phyloP scores from a whole-genome alignment of 1,139 yeast genomes.

The Diutina mesorugosa region DNA sequence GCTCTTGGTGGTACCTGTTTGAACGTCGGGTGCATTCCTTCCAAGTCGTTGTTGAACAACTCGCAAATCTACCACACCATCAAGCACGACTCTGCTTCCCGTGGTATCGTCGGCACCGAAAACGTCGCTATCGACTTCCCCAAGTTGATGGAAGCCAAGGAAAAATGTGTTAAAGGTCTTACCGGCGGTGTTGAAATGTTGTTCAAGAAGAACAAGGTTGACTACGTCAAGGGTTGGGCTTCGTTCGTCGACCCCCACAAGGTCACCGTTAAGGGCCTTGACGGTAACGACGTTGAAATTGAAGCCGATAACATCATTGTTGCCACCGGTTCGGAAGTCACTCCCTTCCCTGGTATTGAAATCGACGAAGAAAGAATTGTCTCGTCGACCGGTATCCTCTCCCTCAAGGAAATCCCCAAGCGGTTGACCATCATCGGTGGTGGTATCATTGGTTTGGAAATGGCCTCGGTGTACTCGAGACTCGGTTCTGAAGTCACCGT shows the following conservation, averaged over 20 bases:
- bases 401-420: constrained; percentile 83
- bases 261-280: constrained; percentile 73
- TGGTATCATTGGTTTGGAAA: constrained; percentile 98
- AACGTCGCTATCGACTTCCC: constrained; percentile 64
- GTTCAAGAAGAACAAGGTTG: constrained; percentile 91
- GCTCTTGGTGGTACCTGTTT: constrained; percentile 95
- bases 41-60: constrained; percentile 90
- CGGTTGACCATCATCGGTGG: constrained; percentile 92
- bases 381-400: constrained; percentile 84
- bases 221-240: constrained; percentile 89
- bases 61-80: constrained; percentile 87
- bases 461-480: constrained; percentile 97
- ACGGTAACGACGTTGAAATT: constrained; percentile 57
- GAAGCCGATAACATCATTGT: constrained; percentile 82
- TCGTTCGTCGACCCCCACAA: constrained; percentile 74
- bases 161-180: constrained; percentile 74
- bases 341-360: constrained; percentile 97
- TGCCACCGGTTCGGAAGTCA: constrained; percentile 97
- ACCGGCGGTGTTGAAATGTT: constrained; percentile 92
- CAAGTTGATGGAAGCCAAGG: constrained; percentile 85
- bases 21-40: constrained; percentile 97
- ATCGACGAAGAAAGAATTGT: constrained; percentile 97
- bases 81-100: constrained; percentile 65
- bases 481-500: constrained; percentile 93
- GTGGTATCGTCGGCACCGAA: constrained; percentile 81